Percentiles rank a stretch among this genome's conserved stretches.
These are phyloP conservation scores for Colletotrichum somersetense DNA, from an alignment of 2,329 filamentous ascomycete genomes.

Conservation along the genomic window DNA sequence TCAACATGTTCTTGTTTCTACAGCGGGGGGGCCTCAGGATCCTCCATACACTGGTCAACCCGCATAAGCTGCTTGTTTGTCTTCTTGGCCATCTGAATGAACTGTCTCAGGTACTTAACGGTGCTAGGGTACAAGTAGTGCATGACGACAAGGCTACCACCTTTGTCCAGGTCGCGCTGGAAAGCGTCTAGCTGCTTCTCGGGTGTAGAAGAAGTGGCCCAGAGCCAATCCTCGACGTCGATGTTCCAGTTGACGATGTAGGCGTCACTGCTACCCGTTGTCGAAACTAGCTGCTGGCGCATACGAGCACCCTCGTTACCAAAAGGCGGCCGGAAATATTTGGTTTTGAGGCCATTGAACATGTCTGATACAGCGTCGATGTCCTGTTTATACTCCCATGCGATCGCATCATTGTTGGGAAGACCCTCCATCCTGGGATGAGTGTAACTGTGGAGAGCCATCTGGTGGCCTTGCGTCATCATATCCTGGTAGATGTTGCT, in stretches of 20 bases:
- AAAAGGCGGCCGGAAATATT: slow-evolving; percentile 78
- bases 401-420: slow-evolving; percentile 64
- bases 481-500: slow-evolving; percentile 75
- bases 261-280: slow-evolving; percentile 62
- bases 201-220: slow-evolving; percentile 71
- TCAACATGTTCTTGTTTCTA: not conserved
- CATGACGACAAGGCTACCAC: slow-evolving; percentile 75
- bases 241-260: slow-evolving; percentile 77
- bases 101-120: slow-evolving; percentile 73
- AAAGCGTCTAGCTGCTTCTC: slow-evolving; percentile 78
- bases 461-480: slow-evolving; percentile 72
- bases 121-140: slow-evolving; percentile 77
- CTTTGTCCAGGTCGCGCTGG: slow-evolving; percentile 70
- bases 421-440: slow-evolving; percentile 75
- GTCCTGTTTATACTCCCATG: slow-evolving; percentile 72
- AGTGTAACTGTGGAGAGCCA: slow-evolving; percentile 76
- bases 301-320: slow-evolving; percentile 76
- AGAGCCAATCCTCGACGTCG: slow-evolving; percentile 79
- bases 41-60: slow-evolving; percentile 54
- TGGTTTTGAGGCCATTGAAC: slow-evolving; percentile 50
- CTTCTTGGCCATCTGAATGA: slow-evolving; percentile 73
- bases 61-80: slow-evolving; percentile 69
- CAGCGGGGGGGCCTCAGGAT: slow-evolving; percentile 51
- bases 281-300: slow-evolving; percentile 71
- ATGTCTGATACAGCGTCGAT: slow-evolving; percentile 60